phyloP scores from a whole-genome alignment of 2,329 filamentous ascomycete genomes.

The Arthroderma uncinatum region DNA sequence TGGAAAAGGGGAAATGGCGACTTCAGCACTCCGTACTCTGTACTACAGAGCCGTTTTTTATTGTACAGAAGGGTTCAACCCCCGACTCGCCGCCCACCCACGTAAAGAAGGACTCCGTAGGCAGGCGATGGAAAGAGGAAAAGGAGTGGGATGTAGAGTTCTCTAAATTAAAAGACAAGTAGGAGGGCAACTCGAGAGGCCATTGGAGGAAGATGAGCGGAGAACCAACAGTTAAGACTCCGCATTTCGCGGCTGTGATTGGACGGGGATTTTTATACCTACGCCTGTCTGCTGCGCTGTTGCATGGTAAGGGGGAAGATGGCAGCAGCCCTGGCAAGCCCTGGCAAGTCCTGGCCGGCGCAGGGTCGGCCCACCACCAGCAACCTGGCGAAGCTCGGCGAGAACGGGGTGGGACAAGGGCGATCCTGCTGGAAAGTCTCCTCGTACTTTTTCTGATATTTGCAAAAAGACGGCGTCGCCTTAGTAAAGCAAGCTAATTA shows the following conservation, averaged over 20 bases:
- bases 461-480: background rate
- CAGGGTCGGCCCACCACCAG: background rate
- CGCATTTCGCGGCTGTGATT: background rate
- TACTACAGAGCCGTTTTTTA: too few relatives aligned
- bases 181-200: background rate
- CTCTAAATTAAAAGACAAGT: background rate
- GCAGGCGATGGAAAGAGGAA: background rate
- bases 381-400: background rate
- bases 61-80: too few relatives aligned
- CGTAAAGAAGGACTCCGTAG: too few relatives aligned
- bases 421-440: background rate
- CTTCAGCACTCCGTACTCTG: too few relatives aligned
- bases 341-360: background rate
- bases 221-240: slow-evolving; percentile 1
- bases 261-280: background rate
- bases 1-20: too few relatives aligned
- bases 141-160: background rate
- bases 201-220: background rate
- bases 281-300: background rate
- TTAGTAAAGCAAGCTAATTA: slow-evolving; percentile 1
- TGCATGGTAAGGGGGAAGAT: background rate
- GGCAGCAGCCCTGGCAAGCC: too few relatives aligned
- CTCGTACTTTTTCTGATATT: background rate
- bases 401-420: background rate
- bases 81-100: too few relatives aligned